Evolutionary conservation across 2,329 filamentous ascomycete genomes (phyloP).

Genomic region (Aspergillus eucalypticola): DNA sequence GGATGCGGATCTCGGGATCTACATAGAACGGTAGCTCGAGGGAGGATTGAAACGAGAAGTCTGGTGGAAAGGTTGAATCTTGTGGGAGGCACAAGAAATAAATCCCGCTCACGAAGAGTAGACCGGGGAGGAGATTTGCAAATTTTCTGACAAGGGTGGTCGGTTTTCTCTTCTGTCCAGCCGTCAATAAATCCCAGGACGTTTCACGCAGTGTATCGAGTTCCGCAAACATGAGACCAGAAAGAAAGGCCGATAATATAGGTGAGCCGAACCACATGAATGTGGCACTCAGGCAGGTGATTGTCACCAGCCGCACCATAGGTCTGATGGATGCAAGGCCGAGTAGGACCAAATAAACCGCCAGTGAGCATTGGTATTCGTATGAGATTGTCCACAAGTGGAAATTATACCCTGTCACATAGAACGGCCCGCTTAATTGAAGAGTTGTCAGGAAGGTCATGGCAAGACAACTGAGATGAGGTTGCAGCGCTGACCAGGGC

Average conservation of each 20-base stretch:
- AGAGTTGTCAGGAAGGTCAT: neutral
- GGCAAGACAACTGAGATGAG: neutral
- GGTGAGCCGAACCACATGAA: neutral
- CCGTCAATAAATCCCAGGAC: too few relatives aligned
- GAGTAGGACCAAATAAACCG: neutral
- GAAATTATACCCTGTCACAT: neutral
- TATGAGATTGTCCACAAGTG: neutral
- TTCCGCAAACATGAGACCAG: neutral
- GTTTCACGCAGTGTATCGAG: neutral
- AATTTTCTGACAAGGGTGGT: neutral
- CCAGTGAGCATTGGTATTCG: neutral
- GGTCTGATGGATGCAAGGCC: neutral
- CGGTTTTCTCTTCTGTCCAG: neutral
- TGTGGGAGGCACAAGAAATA: neutral
- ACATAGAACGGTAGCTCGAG: neutral
- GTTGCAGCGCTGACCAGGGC: neutral
- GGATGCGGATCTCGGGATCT: neutral
- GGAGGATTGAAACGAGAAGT: neutral
- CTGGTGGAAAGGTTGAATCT: neutral
- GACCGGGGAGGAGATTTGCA: neutral
- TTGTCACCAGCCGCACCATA: neutral
- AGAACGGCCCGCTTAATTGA: neutral
- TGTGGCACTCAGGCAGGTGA: neutral
- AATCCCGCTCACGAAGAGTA: neutral
- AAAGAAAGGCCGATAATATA: neutral